Percentiles rank a stretch among this genome's conserved stretches.
Conservation (phyloP, 768 basidiomycete species). For the Tulasnella sp. region DNA sequence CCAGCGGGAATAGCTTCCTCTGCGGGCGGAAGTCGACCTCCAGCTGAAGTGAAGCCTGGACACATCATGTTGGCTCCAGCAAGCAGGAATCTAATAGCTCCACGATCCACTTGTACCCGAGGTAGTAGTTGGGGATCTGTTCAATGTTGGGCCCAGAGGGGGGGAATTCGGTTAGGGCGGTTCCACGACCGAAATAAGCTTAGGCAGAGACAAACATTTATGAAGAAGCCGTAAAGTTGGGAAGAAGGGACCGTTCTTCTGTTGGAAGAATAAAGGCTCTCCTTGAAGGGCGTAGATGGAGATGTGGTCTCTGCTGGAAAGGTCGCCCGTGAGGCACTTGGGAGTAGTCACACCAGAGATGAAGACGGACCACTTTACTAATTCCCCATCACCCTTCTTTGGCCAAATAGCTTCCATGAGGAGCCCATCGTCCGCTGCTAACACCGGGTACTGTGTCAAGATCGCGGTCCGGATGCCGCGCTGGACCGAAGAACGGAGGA, state of each 20-base stretch:
- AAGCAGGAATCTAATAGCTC: constrained; percentile 96
- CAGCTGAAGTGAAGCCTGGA: constrained; percentile 91
- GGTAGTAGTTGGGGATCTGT: constrained; percentile 91
- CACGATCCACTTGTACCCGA: constrained; percentile 87
- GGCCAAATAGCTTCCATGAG: constrained; percentile 93
- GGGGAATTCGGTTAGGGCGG: constrained; percentile 2
- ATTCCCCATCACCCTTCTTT: constrained; percentile 93
- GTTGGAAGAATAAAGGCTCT: constrained; percentile 92
- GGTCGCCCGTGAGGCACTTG: constrained; percentile 7
- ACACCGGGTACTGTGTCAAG: constrained; percentile 69
- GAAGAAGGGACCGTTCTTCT: constrained; percentile 90
- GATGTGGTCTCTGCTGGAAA: constrained; percentile 87
- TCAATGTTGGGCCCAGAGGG: constrained; percentile 10
- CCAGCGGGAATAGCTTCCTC: constrained; percentile 68
- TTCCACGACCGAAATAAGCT: neutral
- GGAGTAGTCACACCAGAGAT: neutral
- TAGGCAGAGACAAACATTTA: constrained; percentile 65
- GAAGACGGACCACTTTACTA: constrained; percentile 77
- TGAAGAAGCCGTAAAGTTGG: constrained; percentile 90
- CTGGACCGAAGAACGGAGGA: constrained; percentile 92
- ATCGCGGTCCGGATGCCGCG: constrained; percentile 80
- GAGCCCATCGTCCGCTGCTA: constrained; percentile 70
- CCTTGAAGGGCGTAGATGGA: constrained; percentile 88
- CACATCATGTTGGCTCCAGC: constrained; percentile 97
- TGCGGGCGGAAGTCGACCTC: constrained; percentile 81